A percentile compares a stretch with the other conserved stretches of the same genome.
These are phyloP conservation scores for Syncephalastrum racemosum DNA, from an alignment of 371 early-diverging fungal species.

Conservation along the genomic window DNA sequence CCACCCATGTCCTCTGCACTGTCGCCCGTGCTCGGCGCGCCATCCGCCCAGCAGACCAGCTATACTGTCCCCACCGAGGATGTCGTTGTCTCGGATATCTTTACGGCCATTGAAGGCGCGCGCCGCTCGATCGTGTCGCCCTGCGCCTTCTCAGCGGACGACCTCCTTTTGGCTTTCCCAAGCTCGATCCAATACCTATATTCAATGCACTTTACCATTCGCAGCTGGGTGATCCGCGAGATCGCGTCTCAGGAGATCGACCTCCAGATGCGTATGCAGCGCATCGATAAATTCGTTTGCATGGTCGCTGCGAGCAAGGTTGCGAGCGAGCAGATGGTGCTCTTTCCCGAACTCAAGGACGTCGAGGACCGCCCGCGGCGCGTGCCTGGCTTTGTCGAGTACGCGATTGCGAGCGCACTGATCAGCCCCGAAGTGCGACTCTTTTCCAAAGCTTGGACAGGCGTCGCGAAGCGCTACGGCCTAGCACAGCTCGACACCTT, in stretches of 20 bases:
- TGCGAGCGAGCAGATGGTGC: constrained; percentile 31
- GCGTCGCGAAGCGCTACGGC: constrained; percentile 51
- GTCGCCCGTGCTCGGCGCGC: constrained; percentile 27
- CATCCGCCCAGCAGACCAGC: constrained; percentile 23
- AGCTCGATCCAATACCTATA: constrained; percentile 69
- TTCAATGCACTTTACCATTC: constrained; percentile 69
- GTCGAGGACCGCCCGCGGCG: constrained; percentile 13
- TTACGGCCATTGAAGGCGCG: constrained; percentile 58
- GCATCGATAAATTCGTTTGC: constrained; percentile 66
- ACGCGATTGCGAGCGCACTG: constrained; percentile 72
- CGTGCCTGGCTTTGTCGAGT: constrained; percentile 81
- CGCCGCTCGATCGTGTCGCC: constrained; percentile 40
- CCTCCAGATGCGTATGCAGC: constrained; percentile 49
- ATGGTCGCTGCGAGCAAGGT: constrained; percentile 57
- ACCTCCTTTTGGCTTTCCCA: constrained; percentile 63
- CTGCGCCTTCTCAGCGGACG: constrained; percentile 39
- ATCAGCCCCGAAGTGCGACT: constrained; percentile 78
- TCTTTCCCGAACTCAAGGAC: constrained; percentile 35
- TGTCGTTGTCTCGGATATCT: constrained; percentile 68
- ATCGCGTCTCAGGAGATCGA: constrained; percentile 53
- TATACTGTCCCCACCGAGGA: constrained; percentile 45
- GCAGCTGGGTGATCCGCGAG: constrained; percentile 73
- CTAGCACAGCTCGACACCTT: constrained; percentile 59
- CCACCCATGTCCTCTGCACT: constrained; percentile 42
- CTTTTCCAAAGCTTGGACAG: constrained; percentile 71